These are phyloP conservation scores for Fusarium agapanthi DNA, from an alignment of 2,329 filamentous ascomycete species.

Conservation along the genomic window DNA sequence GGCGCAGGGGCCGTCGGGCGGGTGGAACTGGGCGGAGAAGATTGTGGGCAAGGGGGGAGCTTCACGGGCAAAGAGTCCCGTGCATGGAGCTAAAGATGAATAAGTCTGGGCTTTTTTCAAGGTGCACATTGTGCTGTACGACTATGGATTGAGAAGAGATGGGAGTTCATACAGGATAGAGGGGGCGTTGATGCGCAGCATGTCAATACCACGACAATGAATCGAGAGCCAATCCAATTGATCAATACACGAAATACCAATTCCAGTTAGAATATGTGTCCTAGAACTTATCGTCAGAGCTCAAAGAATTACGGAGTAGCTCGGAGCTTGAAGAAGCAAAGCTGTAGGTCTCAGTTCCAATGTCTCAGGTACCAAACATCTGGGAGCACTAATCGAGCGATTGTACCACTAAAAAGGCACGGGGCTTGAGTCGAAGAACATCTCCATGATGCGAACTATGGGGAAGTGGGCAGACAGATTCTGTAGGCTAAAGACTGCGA, in stretches of 20 bases:
- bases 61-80: slow-evolving; percentile 44
- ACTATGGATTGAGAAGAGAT: slow-evolving; percentile 7
- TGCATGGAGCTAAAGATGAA: slow-evolving; percentile 24
- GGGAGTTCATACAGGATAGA: slow-evolving; percentile 28
- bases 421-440: background rate
- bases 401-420: background rate
- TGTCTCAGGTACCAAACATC: slow-evolving; percentile 22
- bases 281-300: background rate
- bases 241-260: background rate
- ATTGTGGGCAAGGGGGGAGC: slow-evolving; percentile 58
- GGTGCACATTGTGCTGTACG: slow-evolving; percentile 1
- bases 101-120: background rate
- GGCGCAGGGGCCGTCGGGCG: slow-evolving; percentile 32
- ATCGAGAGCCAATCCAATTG: background rate
- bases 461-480: slow-evolving; percentile 16
- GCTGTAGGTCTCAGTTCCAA: slow-evolving; percentile 26
- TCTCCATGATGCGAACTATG: slow-evolving; percentile 5
- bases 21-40: slow-evolving; percentile 65
- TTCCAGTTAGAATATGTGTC: background rate
- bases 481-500: background rate
- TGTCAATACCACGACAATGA: slow-evolving; percentile 2
- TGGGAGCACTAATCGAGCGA: slow-evolving; percentile 2
- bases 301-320: background rate
- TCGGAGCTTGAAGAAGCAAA: slow-evolving; percentile 14
- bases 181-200: slow-evolving; percentile 12